A percentile compares a stretch with the other conserved stretches of the same genome.
Evolutionary conservation across 2,329 filamentous ascomycete species (phyloP).

Genomic region (Cladosporium halotolerans): DNA sequence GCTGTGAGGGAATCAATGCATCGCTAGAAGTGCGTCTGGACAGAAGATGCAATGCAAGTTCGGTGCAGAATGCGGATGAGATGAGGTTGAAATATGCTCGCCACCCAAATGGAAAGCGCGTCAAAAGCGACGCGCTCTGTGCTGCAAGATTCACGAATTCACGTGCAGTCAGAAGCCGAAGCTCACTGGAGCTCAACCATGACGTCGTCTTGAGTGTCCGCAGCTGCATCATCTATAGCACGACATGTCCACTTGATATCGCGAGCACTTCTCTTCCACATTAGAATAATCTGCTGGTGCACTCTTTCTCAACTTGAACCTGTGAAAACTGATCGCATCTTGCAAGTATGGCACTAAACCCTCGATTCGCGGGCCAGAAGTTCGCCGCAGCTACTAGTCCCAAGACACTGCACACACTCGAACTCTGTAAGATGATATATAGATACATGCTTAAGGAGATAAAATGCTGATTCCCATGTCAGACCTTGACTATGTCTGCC

Average conservation of each 20-base stretch:
- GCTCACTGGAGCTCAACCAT: too few relatives aligned
- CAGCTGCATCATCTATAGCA: background rate
- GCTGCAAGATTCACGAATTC: too few relatives aligned
- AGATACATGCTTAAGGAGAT: background rate
- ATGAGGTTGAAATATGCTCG: background rate
- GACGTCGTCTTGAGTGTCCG: too few relatives aligned
- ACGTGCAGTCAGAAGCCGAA: too few relatives aligned
- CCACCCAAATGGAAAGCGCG: background rate
- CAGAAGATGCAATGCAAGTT: too few relatives aligned
- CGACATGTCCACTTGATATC: background rate
- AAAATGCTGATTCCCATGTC: background rate
- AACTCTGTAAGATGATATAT: constrained; percentile 41
- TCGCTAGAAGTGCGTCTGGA: background rate
- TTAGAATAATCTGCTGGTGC: too few relatives aligned
- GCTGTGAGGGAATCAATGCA: background rate
- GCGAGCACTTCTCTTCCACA: background rate
- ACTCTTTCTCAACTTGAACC: too few relatives aligned
- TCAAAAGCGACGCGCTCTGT: too few relatives aligned
- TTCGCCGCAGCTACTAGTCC: constrained; percentile 43
- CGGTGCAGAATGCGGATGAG: too few relatives aligned
- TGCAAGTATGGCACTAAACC: constrained; percentile 62
- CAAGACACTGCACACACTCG: constrained; percentile 47
- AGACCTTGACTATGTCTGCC: constrained; percentile 88
- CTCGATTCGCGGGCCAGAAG: constrained; percentile 69
- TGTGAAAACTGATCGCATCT: background rate